These are phyloP conservation scores for Scheffersomyces lignosus DNA, from an alignment of 805 yeast species.

Conservation along the genomic window DNA sequence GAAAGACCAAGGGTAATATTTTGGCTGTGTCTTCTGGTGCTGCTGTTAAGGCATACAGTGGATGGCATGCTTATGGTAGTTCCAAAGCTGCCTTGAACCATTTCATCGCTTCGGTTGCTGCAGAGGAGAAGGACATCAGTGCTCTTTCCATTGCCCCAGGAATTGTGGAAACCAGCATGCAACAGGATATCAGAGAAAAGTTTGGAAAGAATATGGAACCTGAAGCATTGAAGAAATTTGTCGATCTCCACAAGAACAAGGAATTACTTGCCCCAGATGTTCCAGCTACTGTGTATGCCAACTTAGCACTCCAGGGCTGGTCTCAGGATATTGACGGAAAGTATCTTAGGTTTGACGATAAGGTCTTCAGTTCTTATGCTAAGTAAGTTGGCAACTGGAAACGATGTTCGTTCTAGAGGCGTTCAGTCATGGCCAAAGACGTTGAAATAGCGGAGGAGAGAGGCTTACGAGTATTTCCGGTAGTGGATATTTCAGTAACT, in stretches of 20 bases:
- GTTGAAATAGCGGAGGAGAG: too few relatives aligned
- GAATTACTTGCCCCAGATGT: slow-evolving; percentile 65
- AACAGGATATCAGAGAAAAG: slow-evolving; percentile 67
- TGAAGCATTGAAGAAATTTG: slow-evolving; percentile 60
- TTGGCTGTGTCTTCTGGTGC: slow-evolving; percentile 93
- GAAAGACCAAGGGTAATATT: slow-evolving; percentile 56
- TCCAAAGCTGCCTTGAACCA: slow-evolving; percentile 91
- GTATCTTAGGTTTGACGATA: slow-evolving; percentile 63
- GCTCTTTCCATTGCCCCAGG: slow-evolving; percentile 89
- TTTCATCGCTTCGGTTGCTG: slow-evolving; percentile 62
- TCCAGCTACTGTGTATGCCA: slow-evolving; percentile 72
- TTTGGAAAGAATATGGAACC: slow-evolving; percentile 61
- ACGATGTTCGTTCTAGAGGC: too few relatives aligned
- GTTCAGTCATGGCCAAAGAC: too few relatives aligned
- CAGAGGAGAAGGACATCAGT: slow-evolving; percentile 60
- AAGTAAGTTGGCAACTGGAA: too few relatives aligned
- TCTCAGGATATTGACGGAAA: slow-evolving; percentile 60
- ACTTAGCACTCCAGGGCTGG: slow-evolving; percentile 63
- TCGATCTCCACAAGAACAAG: slow-evolving; percentile 56
- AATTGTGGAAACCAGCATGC: slow-evolving; percentile 92
- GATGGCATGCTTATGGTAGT: slow-evolving; percentile 92
- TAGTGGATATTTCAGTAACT: too few relatives aligned
- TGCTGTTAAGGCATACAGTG: slow-evolving; percentile 55
- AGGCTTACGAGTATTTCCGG: too few relatives aligned
- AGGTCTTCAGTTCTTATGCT: slow-evolving; percentile 8